A percentile compares a stretch with the other conserved stretches of the same genome.
Evolutionary conservation across 2,329 filamentous ascomycete species (phyloP).

Genomic region (Nigrospora sphaerica): DNA sequence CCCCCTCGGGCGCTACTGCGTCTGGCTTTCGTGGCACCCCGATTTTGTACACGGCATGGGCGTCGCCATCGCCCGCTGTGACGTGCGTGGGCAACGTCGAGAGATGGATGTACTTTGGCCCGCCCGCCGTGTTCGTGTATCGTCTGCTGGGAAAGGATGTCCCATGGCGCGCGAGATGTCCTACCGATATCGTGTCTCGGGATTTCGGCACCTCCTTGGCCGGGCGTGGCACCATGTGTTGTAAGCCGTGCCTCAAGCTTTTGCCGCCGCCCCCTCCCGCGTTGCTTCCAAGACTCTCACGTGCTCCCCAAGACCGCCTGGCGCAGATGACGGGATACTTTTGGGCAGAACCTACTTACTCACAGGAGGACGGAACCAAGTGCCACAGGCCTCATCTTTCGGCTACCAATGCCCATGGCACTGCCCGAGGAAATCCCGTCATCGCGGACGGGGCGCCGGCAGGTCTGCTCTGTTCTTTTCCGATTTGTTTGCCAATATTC

Average conservation of each 20-base stretch:
- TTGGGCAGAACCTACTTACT: too few species aligned
- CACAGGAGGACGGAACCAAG: too few species aligned
- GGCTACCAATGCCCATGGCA: not conserved
- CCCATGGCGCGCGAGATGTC: not conserved
- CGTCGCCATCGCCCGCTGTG: not conserved
- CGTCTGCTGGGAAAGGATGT: not conserved
- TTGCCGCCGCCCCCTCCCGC: too few species aligned
- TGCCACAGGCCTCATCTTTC: not conserved
- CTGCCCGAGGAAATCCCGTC: not conserved
- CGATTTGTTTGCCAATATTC: not conserved
- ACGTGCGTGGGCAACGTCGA: not conserved
- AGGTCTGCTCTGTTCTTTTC: not conserved
- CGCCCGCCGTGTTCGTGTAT: not conserved
- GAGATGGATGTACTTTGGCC: not conserved
- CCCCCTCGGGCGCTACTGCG: not conserved
- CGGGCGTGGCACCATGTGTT: not conserved
- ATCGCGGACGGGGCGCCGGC: not conserved
- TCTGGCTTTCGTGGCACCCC: not conserved
- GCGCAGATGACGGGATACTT: too few species aligned
- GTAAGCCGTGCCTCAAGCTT: too few species aligned
- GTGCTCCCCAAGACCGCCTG: too few species aligned
- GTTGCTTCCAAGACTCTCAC: too few species aligned
- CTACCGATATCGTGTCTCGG: not conserved
- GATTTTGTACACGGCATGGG: not conserved
- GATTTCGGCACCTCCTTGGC: not conserved